phyloP scores from a whole-genome alignment of 2,329 filamentous ascomycete genomes.

The Zopfia rhizophila region DNA sequence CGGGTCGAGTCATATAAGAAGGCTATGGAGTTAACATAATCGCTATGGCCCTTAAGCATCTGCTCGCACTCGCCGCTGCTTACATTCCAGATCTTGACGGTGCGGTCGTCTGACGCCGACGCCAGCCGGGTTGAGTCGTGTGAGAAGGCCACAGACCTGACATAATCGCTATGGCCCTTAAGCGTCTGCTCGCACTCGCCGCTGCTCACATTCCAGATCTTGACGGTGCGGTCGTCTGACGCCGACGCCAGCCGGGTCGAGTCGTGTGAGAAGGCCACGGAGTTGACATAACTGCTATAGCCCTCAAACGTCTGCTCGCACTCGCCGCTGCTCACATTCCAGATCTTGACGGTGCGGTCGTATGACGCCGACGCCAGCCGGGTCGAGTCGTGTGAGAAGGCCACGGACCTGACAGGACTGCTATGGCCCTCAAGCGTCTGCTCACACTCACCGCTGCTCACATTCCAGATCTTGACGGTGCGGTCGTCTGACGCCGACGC shows the following conservation, averaged over 20 bases:
- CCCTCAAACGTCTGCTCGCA: conserved; percentile 36
- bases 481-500: too few relatives aligned
- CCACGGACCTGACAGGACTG: too few relatives aligned
- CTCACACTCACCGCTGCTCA: too few relatives aligned
- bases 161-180: too few relatives aligned
- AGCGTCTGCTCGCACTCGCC: not conserved
- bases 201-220: conserved; percentile 1
- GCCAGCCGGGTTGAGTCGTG: conserved; percentile 19
- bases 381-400: too few relatives aligned
- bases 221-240: too few relatives aligned
- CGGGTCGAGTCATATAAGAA: conserved; percentile 21
- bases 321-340: too few relatives aligned
- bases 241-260: conserved; percentile 24
- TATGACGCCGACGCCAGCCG: too few relatives aligned
- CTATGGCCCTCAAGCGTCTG: too few relatives aligned
- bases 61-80: conserved; percentile 15
- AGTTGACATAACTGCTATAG: conserved; percentile 21
- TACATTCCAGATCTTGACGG: conserved; percentile 27
- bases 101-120: conserved; percentile 25
- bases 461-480: too few relatives aligned
- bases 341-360: too few relatives aligned
- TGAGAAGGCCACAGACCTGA: conserved; percentile 27
- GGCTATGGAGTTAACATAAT: conserved; percentile 16
- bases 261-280: conserved; percentile 38
- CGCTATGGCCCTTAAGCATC: too few relatives aligned